Percentiles rank a stretch among this genome's conserved stretches.
Evolutionary conservation across 805 yeast genomes (phyloP).

Genomic region (Starmerella bombicola): DNA sequence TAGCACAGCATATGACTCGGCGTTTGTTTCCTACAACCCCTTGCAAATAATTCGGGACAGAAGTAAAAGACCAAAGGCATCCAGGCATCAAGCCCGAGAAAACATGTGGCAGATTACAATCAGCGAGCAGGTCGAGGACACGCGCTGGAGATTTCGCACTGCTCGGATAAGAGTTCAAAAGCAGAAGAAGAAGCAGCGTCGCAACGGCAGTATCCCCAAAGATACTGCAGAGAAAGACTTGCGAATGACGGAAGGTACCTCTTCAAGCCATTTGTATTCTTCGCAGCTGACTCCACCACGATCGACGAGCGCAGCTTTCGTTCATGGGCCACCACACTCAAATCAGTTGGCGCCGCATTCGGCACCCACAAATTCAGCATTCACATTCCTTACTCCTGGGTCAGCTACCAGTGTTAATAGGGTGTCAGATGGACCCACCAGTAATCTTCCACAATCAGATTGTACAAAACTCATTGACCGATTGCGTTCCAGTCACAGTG

Average conservation of each 20-base stretch:
- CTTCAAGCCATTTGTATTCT: background rate
- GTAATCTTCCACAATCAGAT: constrained; percentile 5
- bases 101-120: constrained; percentile 17
- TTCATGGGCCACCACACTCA: background rate
- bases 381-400: background rate
- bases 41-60: constrained; percentile 71
- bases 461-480: constrained; percentile 19
- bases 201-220: background rate
- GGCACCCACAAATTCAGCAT: background rate
- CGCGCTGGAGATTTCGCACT: constrained; percentile 16
- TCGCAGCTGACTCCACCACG: background rate
- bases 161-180: constrained; percentile 7
- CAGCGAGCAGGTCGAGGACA: constrained; percentile 17
- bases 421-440: constrained; percentile 12
- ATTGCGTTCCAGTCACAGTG: constrained; percentile 15
- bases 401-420: background rate
- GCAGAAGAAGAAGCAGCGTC: constrained; percentile 3
- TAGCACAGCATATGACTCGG: background rate
- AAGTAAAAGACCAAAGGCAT: constrained; percentile 22
- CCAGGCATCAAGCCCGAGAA: background rate
- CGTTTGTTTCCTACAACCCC: constrained; percentile 46
- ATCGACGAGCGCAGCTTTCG: background rate
- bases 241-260: background rate
- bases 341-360: background rate
- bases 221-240: background rate